These are phyloP conservation scores for Nitzschia inconspicua DNA, from an alignment of 108 stramenopile genomes.

Conservation along the genomic window DNA sequence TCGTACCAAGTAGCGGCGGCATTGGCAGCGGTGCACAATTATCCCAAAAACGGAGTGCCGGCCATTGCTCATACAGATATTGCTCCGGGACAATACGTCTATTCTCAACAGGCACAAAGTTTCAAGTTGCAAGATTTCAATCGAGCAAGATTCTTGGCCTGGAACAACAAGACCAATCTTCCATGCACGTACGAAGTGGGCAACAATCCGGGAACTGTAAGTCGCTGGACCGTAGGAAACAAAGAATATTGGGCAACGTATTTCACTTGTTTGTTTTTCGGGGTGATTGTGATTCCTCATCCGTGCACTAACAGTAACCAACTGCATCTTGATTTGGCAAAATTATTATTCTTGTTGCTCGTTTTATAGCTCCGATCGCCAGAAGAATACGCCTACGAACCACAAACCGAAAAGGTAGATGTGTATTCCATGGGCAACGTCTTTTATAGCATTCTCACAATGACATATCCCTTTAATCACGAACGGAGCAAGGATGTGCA, in stretches of 20 bases:
- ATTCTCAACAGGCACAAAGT: conserved; percentile 17
- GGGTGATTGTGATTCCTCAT: background rate
- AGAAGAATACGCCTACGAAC: conserved; percentile 63
- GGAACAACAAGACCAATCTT: conserved; percentile 24
- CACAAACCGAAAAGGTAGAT: conserved; percentile 65
- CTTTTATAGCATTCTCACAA: conserved; percentile 55
- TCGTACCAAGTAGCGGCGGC: conserved; percentile 40
- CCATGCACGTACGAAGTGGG: conserved; percentile 42
- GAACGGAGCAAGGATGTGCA: conserved; percentile 13
- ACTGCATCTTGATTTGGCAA: too few relatives aligned
- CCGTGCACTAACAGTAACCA: too few relatives aligned
- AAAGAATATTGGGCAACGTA: background rate
- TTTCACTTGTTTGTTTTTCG: background rate
- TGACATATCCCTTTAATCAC: conserved; percentile 38
- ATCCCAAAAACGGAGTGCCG: conserved; percentile 35
- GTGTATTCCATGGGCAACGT: conserved; percentile 75
- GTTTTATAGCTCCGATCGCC: conserved; percentile 43
- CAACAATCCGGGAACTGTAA: conserved; percentile 47
- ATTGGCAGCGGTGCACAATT: conserved; percentile 43
- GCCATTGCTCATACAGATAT: conserved; percentile 73
- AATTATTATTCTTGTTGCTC: too few relatives aligned
- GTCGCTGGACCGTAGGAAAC: background rate
- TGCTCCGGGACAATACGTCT: conserved; percentile 43
- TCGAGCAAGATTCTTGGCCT: conserved; percentile 57
- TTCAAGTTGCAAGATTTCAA: conserved; percentile 79